Base-by-base conservation (phyloP, 768 basidiomycete species). In the Artomyces pyxidatus region DNA sequence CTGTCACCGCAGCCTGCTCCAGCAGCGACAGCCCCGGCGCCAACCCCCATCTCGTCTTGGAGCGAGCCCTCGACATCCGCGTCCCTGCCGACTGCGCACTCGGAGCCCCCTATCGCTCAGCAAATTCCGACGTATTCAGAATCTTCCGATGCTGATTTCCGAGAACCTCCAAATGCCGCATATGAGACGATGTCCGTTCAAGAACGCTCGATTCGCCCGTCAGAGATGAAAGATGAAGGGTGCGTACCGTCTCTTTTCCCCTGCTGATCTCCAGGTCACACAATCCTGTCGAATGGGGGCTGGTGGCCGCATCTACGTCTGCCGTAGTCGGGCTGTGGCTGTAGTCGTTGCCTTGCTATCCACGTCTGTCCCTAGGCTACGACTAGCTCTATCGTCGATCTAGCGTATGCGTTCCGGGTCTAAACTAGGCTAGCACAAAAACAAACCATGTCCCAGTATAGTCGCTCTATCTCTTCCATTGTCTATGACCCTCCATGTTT, bases 171-270 rank as follows among this genome's bases (percentile, higher is more conserved):
- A 17, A 63, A 67, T 19, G 69, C 62, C 17, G 74, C 69, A 53
- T 71, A 57, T 32, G 43, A 51, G 17, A n/a, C 32, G 41, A 25
- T 47, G 6, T 17, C 70, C 21, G 64, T 68, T 46, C 71, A 74
- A 40, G 78, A 83, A 61, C 75, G 85, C 43, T 76, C 76, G 45
- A 68, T 90, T 26, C 75, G 87, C 23, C 87, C 87, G 19, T 83
- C 83, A 10, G 91, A 94, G 66, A 91, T 90, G 88, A 90, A 90
- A 65, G 92, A 95, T 59, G 92, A 93, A 87, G 92, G 92, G 92
- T 95, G 78, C 88, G 91, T 54, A 6, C 8, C 14, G 38, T 37
- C 45, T 29, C 41, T 47, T 46, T 44, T 32, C 11, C 26, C 35
- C 32, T 19, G 43, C 55, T 69, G 68, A 69, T 42, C 16, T 40